phyloP scores from a whole-genome alignment of 148 eudicot genomes.

The Fallopia convolvulus region DNA sequence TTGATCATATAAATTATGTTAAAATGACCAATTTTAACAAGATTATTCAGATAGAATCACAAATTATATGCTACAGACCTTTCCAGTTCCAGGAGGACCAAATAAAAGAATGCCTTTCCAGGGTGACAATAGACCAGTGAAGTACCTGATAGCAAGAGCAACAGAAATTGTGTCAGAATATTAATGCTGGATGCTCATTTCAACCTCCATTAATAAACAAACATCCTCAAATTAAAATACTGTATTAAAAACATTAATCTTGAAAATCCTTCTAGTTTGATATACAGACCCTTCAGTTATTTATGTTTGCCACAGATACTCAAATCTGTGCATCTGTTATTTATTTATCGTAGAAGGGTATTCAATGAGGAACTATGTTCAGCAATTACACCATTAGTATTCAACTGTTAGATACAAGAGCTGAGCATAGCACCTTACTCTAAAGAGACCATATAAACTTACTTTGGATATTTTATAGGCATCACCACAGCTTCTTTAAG shows the following conservation, averaged over 20 bases:
- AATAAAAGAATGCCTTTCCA: conserved; percentile 98
- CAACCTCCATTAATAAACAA: not conserved
- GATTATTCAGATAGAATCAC: not conserved
- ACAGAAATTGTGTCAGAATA: not conserved
- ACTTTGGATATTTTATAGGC: conserved; percentile 99
- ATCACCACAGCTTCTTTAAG: conserved; percentile 99
- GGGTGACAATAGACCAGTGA: conserved; percentile 85
- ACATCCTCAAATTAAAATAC: not conserved
- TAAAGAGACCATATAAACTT: conserved; percentile 17
- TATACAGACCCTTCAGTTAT: not conserved
- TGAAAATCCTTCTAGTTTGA: not conserved
- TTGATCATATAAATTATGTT: not conserved
- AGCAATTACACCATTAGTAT: not conserved
- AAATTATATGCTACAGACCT: conserved; percentile 36
- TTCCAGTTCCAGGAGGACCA: conserved; percentile 99
- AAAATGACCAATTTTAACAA: not conserved
- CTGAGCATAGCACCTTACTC: not conserved
- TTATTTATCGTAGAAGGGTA: no score
- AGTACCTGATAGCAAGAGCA: conserved; percentile 47
- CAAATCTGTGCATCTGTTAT: not conserved
- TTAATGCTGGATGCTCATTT: not conserved
- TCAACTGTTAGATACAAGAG: not conserved
- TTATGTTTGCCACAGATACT: not conserved
- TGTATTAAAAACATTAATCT: not conserved
- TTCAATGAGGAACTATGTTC: not conserved